Evolutionary conservation across 495 filamentous ascomycete genomes (phyloP).

Genomic region (Xylaria bambusicola): DNA sequence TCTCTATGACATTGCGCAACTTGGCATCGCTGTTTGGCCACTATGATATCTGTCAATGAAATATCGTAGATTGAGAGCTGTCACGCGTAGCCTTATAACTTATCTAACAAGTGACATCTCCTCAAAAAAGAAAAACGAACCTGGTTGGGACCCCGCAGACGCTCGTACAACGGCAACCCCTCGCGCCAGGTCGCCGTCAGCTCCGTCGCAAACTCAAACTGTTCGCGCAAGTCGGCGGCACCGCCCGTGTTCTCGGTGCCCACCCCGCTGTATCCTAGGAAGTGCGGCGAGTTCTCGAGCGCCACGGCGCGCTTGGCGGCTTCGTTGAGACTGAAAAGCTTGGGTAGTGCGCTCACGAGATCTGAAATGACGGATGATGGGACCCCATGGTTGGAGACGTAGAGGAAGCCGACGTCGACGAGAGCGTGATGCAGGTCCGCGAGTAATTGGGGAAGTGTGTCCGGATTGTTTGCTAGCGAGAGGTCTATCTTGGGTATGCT

Average conservation of each 20-base stretch:
- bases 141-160: slow-evolving; percentile 57
- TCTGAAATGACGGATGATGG: slow-evolving; percentile 34
- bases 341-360: slow-evolving; percentile 42
- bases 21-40: slow-evolving; percentile 20
- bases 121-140: slow-evolving; percentile 27
- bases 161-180: slow-evolving; percentile 45
- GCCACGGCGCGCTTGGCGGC: slow-evolving; percentile 43
- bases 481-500: slow-evolving; percentile 52
- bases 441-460: slow-evolving; percentile 33
- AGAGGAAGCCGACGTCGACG: slow-evolving; percentile 54
- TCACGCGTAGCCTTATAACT: not conserved
- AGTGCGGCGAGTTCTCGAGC: slow-evolving; percentile 54
- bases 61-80: not conserved
- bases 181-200: slow-evolving; percentile 40
- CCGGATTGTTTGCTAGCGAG: slow-evolving; percentile 34
- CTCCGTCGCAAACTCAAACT: slow-evolving; percentile 60
- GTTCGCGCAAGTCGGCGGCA: slow-evolving; percentile 50
- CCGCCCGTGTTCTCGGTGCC: slow-evolving; percentile 55
- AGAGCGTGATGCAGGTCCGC: slow-evolving; percentile 47
- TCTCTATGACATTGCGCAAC: slow-evolving; percentile 33
- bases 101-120: no score
- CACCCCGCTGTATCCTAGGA: slow-evolving; percentile 54
- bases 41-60: slow-evolving; percentile 1
- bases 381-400: slow-evolving; percentile 53
- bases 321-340: slow-evolving; percentile 44